Percentiles rank a stretch among this genome's conserved stretches.
Evolutionary conservation across 768 basidiomycete species (phyloP).

Genomic region (Epithele typhae): DNA sequence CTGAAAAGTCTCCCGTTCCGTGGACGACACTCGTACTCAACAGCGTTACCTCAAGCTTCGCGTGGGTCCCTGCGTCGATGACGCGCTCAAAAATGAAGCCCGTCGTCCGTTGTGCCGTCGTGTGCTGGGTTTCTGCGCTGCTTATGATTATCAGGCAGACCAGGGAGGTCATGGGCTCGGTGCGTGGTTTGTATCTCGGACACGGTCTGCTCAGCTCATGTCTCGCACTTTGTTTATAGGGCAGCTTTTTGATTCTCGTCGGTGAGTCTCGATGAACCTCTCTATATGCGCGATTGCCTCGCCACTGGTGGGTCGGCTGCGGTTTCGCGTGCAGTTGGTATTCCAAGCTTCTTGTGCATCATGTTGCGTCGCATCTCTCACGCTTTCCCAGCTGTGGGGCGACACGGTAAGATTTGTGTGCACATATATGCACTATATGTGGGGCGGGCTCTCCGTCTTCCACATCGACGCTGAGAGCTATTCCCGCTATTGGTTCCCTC

Average conservation of each 20-base stretch:
- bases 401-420: too few relatives aligned
- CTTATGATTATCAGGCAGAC: constrained; percentile 54
- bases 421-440: too few relatives aligned
- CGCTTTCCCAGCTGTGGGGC: too few relatives aligned
- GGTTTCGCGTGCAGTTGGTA: too few relatives aligned
- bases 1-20: neutral
- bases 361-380: too few relatives aligned
- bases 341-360: too few relatives aligned
- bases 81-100: constrained; percentile 59
- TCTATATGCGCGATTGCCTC: neutral
- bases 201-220: too few relatives aligned
- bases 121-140: constrained; percentile 57
- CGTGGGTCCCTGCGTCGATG: constrained; percentile 57
- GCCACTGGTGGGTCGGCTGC: too few relatives aligned
- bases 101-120: constrained; percentile 54
- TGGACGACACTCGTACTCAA: constrained; percentile 4
- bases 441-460: too few relatives aligned
- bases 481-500: too few relatives aligned
- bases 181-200: constrained; percentile 24
- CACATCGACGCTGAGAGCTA: too few relatives aligned
- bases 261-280: constrained; percentile 30
- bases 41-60: constrained; percentile 29
- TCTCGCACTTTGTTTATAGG: constrained; percentile 31
- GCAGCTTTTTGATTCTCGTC: constrained; percentile 60
- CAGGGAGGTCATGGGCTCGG: constrained; percentile 53